A percentile compares a stretch with the other conserved stretches of the same genome.
Conservation (phyloP, 352 stramenopile genomes). For the Phytopythium delawarense region DNA sequence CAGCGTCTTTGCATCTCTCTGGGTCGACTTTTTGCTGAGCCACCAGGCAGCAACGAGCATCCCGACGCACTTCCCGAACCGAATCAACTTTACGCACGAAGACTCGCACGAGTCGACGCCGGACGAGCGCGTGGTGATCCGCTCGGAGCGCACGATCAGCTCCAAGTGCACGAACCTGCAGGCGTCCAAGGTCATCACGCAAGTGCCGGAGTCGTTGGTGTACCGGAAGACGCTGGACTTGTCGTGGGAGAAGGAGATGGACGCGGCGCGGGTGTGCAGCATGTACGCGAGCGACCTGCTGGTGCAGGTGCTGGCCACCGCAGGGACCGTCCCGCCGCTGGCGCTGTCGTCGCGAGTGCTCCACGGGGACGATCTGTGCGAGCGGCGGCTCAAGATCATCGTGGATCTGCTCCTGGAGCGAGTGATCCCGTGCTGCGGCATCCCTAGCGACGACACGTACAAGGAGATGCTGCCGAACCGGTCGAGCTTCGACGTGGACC, state of each 20-base stretch:
- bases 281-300: constrained; percentile 53
- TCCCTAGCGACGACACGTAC: constrained; percentile 76
- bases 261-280: constrained; percentile 52
- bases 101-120: constrained; percentile 8
- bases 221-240: constrained; percentile 75
- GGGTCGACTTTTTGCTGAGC: constrained; percentile 61
- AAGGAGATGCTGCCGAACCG: constrained; percentile 81
- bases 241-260: constrained; percentile 67
- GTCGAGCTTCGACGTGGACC: constrained; percentile 75
- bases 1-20: constrained; percentile 61
- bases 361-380: constrained; percentile 30
- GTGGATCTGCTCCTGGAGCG: constrained; percentile 73
- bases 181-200: constrained; percentile 71
- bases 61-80: constrained; percentile 62
- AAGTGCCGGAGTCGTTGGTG: constrained; percentile 41
- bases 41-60: constrained; percentile 61
- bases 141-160: constrained; percentile 72
- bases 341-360: constrained; percentile 6
- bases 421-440: constrained; percentile 68
- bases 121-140: constrained; percentile 46
- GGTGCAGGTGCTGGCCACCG: constrained; percentile 33
- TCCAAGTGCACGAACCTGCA: constrained; percentile 81
- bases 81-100: constrained; percentile 21
- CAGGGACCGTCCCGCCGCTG: constrained; percentile 11
- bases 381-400: constrained; percentile 49